Conservation (phyloP, 495 filamentous ascomycete species). For the Achaetomiella virescens region DNA sequence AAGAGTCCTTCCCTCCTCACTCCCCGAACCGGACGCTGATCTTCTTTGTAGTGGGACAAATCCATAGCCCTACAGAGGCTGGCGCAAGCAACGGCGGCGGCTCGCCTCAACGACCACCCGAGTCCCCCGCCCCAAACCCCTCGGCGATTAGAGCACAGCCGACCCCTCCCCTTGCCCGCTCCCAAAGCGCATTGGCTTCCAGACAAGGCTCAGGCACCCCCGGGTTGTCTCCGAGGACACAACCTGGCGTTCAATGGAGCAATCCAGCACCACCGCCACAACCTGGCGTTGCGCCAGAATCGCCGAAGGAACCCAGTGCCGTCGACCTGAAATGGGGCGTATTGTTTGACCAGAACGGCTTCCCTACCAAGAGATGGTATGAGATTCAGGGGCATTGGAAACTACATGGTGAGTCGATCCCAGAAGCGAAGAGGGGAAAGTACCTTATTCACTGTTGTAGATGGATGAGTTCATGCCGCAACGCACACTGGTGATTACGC, state of each 20-base stretch:
- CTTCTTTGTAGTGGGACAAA: slow-evolving; percentile 12
- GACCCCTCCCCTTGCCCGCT: not conserved
- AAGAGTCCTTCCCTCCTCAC: not conserved
- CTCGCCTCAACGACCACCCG: not conserved
- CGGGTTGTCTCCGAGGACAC: not conserved
- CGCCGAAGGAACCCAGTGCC: slow-evolving; percentile 18
- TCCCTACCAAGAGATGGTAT: slow-evolving; percentile 60
- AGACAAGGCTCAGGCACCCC: not conserved
- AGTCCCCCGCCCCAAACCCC: not conserved
- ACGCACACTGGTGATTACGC: slow-evolving; percentile 72
- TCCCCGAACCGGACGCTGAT: slow-evolving; percentile 4
- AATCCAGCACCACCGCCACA: not conserved
- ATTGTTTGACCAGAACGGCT: slow-evolving; percentile 62
- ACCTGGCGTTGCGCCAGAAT: not conserved
- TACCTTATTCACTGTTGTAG: slow-evolving; percentile 35
- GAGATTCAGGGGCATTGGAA: slow-evolving; percentile 74
- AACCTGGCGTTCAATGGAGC: slow-evolving; percentile 4
- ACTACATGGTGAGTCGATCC: slow-evolving; percentile 59
- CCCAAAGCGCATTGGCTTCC: not conserved
- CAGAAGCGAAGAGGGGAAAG: not conserved
- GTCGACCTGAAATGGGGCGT: slow-evolving; percentile 62
- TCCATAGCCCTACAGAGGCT: slow-evolving; percentile 5
- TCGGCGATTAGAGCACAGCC: not conserved
- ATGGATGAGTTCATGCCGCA: slow-evolving; percentile 72
- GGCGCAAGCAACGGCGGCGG: not conserved